phyloP scores from a whole-genome alignment of 768 basidiomycete species.

The Mycena kentingensis region DNA sequence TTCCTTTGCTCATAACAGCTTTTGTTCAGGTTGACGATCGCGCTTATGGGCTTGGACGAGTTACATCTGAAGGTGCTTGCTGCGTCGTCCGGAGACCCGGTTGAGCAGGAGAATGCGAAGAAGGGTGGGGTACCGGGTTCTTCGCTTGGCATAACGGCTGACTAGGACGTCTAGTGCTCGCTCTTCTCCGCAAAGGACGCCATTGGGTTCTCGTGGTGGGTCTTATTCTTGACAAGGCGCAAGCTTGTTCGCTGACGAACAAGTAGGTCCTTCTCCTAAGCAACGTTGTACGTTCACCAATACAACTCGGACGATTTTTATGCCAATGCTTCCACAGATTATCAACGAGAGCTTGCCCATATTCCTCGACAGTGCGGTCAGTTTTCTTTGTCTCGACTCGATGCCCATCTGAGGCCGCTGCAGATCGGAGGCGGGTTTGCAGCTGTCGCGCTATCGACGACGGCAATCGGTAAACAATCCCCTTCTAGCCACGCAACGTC shows the following conservation, averaged over 20 bases:
- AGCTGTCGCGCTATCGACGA: conserved; percentile 7
- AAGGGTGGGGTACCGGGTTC: conserved; percentile 50
- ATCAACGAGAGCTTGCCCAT: conserved; percentile 13
- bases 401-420: neutral
- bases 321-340: too few relatives aligned
- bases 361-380: conserved; percentile 11
- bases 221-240: conserved; percentile 1
- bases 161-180: conserved; percentile 42
- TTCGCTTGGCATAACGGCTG: neutral
- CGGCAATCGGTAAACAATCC: conserved; percentile 3
- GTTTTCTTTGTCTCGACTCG: neutral
- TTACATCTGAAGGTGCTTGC: conserved; percentile 86
- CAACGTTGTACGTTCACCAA: too few relatives aligned
- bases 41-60: conserved; percentile 92
- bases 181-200: conserved; percentile 61
- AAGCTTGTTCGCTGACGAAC: neutral
- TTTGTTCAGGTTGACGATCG: conserved; percentile 72
- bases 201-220: conserved; percentile 93
- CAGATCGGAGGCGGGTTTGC: conserved; percentile 11
- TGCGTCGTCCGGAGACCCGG: conserved; percentile 73
- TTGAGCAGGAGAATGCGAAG: conserved; percentile 68
- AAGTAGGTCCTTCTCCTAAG: conserved; percentile 6
- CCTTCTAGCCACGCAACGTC: neutral
- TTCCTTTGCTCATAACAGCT: neutral
- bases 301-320: too few relatives aligned